Evolutionary conservation across 108 stramenopile species (phyloP).

Genomic region (Aurantiochytrium sp.): DNA sequence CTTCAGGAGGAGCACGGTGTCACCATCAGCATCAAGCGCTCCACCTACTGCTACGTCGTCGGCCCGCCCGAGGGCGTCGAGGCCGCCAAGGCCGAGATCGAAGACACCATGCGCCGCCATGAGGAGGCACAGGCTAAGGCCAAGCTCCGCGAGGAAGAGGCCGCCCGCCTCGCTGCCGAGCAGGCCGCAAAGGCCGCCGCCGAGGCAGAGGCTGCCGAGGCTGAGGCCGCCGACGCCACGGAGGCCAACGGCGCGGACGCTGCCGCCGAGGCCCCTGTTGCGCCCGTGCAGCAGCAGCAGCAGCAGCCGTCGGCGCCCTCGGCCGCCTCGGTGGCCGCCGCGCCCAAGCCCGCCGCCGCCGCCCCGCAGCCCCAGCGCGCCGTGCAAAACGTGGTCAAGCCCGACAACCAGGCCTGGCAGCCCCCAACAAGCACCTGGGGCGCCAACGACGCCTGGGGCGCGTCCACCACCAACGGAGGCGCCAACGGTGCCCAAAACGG

Average conservation of each 20-base stretch:
- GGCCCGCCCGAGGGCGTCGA: not conserved
- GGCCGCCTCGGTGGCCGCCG: too few relatives aligned
- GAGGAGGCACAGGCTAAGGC: not conserved
- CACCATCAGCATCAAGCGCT: not conserved
- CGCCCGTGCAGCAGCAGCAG: not conserved
- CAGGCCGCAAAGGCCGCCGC: not conserved
- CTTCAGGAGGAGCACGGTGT: not conserved
- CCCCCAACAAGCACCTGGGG: not conserved
- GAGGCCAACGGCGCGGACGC: not conserved
- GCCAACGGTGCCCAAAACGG: not conserved
- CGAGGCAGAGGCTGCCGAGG: not conserved
- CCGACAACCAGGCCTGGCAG: not conserved
- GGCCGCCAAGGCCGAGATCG: constrained; percentile 17
- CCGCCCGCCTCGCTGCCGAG: not conserved
- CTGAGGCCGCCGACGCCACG: not conserved
- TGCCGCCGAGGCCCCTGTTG: not conserved
- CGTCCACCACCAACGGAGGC: not conserved
- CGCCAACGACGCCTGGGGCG: not conserved
- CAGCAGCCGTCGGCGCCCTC: too few relatives aligned
- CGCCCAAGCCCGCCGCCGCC: too few relatives aligned
- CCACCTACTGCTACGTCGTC: not conserved
- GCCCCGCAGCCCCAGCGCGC: not conserved
- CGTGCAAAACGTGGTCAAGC: not conserved
- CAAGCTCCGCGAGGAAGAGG: constrained; percentile 19
- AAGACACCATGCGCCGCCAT: not conserved